These are phyloP conservation scores for Exserohilum turcica DNA, from an alignment of 2,329 filamentous ascomycete species.

Conservation along the genomic window DNA sequence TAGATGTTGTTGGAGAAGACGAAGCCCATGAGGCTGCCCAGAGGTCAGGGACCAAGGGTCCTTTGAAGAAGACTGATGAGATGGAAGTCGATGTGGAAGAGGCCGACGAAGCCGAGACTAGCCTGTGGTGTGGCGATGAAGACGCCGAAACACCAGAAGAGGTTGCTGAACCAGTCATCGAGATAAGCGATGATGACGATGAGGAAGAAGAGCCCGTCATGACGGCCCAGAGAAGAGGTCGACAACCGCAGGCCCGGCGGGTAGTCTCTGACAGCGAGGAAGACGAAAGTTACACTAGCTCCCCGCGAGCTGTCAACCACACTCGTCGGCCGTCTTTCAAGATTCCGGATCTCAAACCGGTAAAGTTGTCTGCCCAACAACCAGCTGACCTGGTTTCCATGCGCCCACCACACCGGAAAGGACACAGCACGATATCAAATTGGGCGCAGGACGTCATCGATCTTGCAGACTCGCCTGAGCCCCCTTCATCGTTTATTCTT, in stretches of 20 bases:
- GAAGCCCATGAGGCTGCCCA: conserved; percentile 22
- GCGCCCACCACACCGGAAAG: conserved; percentile 33
- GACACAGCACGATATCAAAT: conserved; percentile 33
- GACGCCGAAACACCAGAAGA: conserved; percentile 16
- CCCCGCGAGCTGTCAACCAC: background rate
- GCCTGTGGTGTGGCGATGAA: conserved; percentile 38
- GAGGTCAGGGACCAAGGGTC: conserved; percentile 2
- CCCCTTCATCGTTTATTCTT: conserved; percentile 25
- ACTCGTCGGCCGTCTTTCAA: conserved; percentile 9
- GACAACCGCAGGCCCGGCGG: conserved; percentile 19
- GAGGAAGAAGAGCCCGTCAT: conserved; percentile 43
- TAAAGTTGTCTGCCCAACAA: background rate
- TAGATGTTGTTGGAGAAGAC: conserved; percentile 18
- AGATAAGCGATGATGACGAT: conserved; percentile 27
- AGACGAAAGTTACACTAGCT: conserved; percentile 15
- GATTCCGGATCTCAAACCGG: conserved; percentile 9
- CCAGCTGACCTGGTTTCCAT: conserved; percentile 25
- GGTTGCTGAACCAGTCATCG: conserved; percentile 6
- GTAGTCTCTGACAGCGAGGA: conserved; percentile 34
- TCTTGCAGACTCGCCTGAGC: conserved; percentile 35
- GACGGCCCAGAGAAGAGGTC: conserved; percentile 21
- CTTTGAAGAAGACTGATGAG: conserved; percentile 12
- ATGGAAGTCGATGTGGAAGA: conserved; percentile 17
- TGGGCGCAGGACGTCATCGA: conserved; percentile 44
- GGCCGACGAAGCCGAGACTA: conserved; percentile 33